phyloP scores from a whole-genome alignment of 768 basidiomycete genomes.

The Termitomyces sp. region DNA sequence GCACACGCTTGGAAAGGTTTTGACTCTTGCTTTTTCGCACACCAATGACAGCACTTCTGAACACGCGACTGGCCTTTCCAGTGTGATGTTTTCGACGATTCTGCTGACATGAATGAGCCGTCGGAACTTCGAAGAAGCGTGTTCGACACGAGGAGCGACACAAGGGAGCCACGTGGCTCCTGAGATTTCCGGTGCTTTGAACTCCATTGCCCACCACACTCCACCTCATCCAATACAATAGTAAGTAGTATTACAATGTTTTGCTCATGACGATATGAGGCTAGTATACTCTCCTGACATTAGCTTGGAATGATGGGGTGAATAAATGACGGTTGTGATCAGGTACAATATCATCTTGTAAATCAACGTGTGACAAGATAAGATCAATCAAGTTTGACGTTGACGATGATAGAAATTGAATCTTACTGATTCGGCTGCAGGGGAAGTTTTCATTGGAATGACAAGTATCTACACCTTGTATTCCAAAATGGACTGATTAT shows the following conservation, averaged over 20 bases:
- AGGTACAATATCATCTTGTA: no score
- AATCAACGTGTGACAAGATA: background rate
- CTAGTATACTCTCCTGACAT: no score
- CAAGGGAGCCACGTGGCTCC: background rate
- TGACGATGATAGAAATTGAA: no score
- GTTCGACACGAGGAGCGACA: background rate
- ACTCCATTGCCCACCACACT: background rate
- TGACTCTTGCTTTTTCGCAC: constrained; percentile 21
- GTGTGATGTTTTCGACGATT: constrained; percentile 9
- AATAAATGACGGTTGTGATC: no score
- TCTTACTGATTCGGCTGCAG: no score
- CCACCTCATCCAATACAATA: background rate
- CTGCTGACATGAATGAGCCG: constrained; percentile 1
- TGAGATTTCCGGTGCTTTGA: background rate
- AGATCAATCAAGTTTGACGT: no score
- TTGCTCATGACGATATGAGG: no score
- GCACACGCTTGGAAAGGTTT: constrained; percentile 22
- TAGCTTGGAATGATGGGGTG: no score
- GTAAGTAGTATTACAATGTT: no score
- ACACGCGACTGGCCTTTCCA: constrained; percentile 26
- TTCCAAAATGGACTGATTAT: no score
- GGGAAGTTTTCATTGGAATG: no score
- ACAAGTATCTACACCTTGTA: no score
- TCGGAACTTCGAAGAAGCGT: background rate
- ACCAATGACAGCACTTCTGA: constrained; percentile 25